These are phyloP conservation scores for Penicillium concentricum DNA, from an alignment of 2,329 filamentous ascomycete species.

Conservation along the genomic window DNA sequence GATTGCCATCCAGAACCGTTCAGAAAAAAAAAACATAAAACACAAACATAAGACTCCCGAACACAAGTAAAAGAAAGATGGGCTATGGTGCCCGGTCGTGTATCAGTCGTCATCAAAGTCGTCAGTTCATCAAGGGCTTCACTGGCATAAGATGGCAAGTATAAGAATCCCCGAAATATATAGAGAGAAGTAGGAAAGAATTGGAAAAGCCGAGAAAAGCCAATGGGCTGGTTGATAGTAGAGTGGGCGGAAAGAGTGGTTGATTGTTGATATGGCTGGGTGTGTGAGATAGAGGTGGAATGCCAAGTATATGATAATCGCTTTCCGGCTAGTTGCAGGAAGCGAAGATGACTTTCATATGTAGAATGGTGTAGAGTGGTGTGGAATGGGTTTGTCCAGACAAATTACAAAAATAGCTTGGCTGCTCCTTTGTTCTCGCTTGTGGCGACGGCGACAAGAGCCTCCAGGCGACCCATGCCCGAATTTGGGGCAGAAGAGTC, in stretches of 20 bases:
- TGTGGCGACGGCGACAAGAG: constrained; percentile 51
- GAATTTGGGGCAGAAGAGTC: constrained; percentile 30
- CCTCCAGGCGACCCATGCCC: constrained; percentile 50
- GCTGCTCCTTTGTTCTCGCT: constrained; percentile 44
- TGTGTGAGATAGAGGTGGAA: background rate
- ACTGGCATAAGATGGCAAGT: constrained; percentile 13
- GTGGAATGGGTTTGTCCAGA: constrained; percentile 9
- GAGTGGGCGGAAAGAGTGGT: constrained; percentile 1
- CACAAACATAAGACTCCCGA: constrained; percentile 30
- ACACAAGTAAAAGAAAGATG: constrained; percentile 19
- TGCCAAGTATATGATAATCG: constrained; percentile 4
- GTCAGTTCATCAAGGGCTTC: constrained; percentile 34
- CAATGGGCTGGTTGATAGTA: background rate
- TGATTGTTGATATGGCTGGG: background rate
- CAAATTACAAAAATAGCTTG: constrained; percentile 33
- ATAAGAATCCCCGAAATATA: constrained; percentile 17
- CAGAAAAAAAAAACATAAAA: constrained; percentile 5
- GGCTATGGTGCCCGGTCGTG: constrained; percentile 24
- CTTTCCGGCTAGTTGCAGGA: constrained; percentile 7
- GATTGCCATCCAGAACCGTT: constrained; percentile 13
- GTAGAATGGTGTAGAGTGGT: background rate
- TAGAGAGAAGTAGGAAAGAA: constrained; percentile 17
- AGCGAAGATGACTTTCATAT: constrained; percentile 10
- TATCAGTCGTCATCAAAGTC: constrained; percentile 38
- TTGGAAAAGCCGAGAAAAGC: background rate